Conservation (phyloP, 75 land plant species). For the Pinus taeda region DNA sequence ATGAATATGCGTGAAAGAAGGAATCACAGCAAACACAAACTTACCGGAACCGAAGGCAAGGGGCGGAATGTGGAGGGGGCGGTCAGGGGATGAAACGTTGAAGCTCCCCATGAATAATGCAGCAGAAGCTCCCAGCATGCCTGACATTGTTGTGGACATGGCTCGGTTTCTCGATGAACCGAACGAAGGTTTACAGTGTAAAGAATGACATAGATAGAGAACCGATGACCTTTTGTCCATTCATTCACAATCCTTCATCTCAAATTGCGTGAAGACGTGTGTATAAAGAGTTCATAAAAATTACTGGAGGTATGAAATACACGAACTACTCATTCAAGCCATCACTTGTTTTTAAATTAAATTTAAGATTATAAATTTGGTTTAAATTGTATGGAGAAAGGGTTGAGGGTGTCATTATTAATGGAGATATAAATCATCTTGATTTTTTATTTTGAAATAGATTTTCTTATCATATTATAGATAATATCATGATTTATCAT, state of each 20-base stretch:
- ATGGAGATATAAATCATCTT: too few relatives aligned
- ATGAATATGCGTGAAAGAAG: not conserved
- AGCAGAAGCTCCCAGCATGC: not conserved
- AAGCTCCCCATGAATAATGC: not conserved
- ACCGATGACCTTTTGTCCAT: not conserved
- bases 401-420: too few relatives aligned
- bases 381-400: too few relatives aligned
- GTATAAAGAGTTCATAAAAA: too few relatives aligned
- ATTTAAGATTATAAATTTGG: too few relatives aligned
- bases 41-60: constrained; percentile 4
- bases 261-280: too few relatives aligned
- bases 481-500: too few relatives aligned
- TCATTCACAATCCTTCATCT: not conserved
- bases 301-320: too few relatives aligned
- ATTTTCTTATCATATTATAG: too few relatives aligned
- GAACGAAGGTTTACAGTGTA: not conserved
- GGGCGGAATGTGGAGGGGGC: not conserved
- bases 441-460: too few relatives aligned
- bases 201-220: not conserved
- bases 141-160: not conserved
- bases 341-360: too few relatives aligned
- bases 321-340: too few relatives aligned
- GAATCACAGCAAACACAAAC: not conserved
- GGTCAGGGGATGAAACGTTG: not conserved
- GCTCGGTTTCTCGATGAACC: not conserved